Percentiles rank a stretch among this genome's conserved stretches.
Evolutionary conservation across 345 rosid genomes (phyloP).

Genomic region (Moricandia arvensis): DNA sequence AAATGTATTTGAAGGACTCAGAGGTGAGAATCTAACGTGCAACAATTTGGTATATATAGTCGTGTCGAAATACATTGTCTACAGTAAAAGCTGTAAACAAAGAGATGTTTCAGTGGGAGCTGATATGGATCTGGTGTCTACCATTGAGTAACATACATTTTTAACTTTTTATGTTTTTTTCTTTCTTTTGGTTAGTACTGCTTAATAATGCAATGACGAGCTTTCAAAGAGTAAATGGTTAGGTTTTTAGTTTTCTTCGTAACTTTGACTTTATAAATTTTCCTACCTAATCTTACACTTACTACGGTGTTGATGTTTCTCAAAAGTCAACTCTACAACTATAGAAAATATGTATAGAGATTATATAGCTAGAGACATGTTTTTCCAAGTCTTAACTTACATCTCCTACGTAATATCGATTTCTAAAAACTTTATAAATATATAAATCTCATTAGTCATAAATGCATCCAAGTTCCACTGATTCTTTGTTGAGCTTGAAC

Average conservation of each 20-base stretch:
- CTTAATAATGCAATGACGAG: not conserved
- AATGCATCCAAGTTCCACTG: not conserved
- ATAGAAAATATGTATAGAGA: not conserved
- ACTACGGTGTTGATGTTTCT: constrained; percentile 7
- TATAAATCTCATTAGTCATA: not conserved
- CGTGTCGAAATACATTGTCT: not conserved
- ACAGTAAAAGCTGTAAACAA: not conserved
- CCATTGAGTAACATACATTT: not conserved
- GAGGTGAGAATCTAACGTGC: too few relatives aligned
- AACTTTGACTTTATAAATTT: constrained; percentile 9
- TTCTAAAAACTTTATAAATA: not conserved
- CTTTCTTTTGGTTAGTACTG: not conserved
- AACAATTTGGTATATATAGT: too few relatives aligned
- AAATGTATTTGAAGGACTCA: too few relatives aligned
- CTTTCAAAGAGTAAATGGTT: constrained; percentile 4
- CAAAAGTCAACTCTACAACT: not conserved
- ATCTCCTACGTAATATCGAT: not conserved
- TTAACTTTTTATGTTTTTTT: not conserved
- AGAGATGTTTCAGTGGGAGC: not conserved
- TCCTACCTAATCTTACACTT: constrained; percentile 22
- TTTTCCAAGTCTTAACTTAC: not conserved
- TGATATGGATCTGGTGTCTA: not conserved
- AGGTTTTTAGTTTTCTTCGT: constrained; percentile 25
- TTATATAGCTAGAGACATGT: not conserved
- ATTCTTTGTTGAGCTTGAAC: not conserved